phyloP scores from a whole-genome alignment of 768 basidiomycete genomes.

The Boletellus ananas region DNA sequence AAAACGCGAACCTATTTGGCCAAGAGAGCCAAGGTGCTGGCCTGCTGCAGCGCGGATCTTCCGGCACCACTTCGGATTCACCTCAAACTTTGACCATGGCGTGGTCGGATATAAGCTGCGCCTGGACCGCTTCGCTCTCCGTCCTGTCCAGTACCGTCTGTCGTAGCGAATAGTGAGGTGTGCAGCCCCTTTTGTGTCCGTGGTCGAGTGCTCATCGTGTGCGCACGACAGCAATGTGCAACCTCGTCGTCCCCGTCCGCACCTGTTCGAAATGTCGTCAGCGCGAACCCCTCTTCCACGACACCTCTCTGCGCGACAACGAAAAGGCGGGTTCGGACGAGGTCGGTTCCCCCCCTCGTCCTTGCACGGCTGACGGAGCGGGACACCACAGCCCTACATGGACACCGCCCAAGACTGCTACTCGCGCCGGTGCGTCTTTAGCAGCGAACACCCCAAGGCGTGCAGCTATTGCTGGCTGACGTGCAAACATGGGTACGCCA shows the following conservation, averaged over 20 bases:
- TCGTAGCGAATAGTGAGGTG: neutral
- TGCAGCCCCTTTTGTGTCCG: neutral
- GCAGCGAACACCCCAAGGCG: slow-evolving; percentile 25
- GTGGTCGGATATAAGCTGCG: slow-evolving; percentile 9
- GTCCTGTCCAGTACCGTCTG: neutral
- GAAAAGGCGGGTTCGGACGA: slow-evolving; percentile 19
- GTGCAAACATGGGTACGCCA: slow-evolving; percentile 26
- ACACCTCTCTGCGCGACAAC: slow-evolving; percentile 8
- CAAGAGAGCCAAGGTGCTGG: slow-evolving; percentile 9
- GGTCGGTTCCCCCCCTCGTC: slow-evolving; percentile 7
- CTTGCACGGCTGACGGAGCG: neutral
- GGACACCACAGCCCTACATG: slow-evolving; percentile 22
- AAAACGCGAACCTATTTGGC: slow-evolving; percentile 3
- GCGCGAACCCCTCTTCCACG: slow-evolving; percentile 25
- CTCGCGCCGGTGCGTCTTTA: slow-evolving; percentile 28
- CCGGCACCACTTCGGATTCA: slow-evolving; percentile 9
- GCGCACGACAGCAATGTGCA: slow-evolving; percentile 23
- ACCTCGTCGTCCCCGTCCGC: slow-evolving; percentile 28
- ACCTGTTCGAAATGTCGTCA: slow-evolving; percentile 29
- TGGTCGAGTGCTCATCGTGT: neutral
- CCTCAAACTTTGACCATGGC: neutral
- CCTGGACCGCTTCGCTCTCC: neutral
- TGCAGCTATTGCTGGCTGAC: slow-evolving; percentile 28
- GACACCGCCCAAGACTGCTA: slow-evolving; percentile 31
- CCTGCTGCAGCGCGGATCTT: neutral